These are phyloP conservation scores for Pseudonitzschia multiseries DNA, from an alignment of 108 stramenopile genomes.

Conservation along the genomic window DNA sequence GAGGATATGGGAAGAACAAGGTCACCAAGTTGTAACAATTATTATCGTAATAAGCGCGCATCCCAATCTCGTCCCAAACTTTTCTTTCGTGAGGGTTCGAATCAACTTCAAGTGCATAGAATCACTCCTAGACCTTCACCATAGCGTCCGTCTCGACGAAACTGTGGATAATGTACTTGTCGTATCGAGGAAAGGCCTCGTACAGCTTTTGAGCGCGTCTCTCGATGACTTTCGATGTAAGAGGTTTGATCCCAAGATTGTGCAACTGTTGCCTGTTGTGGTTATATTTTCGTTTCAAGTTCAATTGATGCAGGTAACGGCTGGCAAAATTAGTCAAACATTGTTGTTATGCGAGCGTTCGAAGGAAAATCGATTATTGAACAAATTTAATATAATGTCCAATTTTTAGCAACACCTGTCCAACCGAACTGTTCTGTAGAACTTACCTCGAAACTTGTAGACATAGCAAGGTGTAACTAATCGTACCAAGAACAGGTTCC, in stretches of 20 bases:
- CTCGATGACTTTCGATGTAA: slow-evolving; percentile 50
- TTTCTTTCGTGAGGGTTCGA: too few relatives aligned
- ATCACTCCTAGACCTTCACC: background rate
- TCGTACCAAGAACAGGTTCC: slow-evolving; percentile 84
- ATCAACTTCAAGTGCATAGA: too few relatives aligned
- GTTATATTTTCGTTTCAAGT: background rate
- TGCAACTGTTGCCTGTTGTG: slow-evolving; percentile 49
- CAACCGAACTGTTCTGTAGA: background rate
- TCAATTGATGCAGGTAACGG: too few relatives aligned
- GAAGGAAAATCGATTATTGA: background rate
- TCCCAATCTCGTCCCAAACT: background rate
- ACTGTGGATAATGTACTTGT: background rate
- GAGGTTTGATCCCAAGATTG: slow-evolving; percentile 83
- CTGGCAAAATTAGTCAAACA: background rate
- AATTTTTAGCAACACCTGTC: too few relatives aligned
- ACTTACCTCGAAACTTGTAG: slow-evolving; percentile 71
- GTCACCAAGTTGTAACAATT: background rate
- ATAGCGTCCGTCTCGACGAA: slow-evolving; percentile 12
- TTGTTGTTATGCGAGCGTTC: too few relatives aligned
- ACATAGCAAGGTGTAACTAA: slow-evolving; percentile 77
- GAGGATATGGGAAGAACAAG: too few relatives aligned
- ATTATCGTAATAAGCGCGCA: background rate
- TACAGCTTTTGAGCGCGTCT: slow-evolving; percentile 35
- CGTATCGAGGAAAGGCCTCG: slow-evolving; percentile 49
- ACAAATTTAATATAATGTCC: background rate